phyloP scores from a whole-genome alignment of 1,139 yeast species.

The Geotrichum klebahnii region DNA sequence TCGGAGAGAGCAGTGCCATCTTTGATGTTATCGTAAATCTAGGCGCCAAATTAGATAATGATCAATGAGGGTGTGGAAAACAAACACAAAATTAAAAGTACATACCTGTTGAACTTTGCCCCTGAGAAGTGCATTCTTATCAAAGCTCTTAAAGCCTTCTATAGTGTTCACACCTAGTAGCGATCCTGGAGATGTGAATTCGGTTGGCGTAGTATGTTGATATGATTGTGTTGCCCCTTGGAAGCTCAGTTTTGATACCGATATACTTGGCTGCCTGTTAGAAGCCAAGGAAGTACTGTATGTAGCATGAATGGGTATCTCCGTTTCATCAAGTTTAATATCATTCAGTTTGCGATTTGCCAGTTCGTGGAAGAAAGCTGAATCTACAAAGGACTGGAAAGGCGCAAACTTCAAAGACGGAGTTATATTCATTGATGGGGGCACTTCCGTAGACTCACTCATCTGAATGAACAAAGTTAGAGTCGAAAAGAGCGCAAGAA shows the following conservation, averaged over 20 bases:
- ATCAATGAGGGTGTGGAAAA: neutral
- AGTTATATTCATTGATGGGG: too few relatives aligned
- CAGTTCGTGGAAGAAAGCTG: constrained; percentile 76
- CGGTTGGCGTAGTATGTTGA: constrained; percentile 3
- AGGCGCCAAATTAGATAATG: neutral
- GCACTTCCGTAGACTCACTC: too few relatives aligned
- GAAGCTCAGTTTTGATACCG: constrained; percentile 32
- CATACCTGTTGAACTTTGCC: constrained; percentile 43
- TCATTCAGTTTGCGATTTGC: constrained; percentile 63
- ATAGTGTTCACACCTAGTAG: constrained; percentile 71
- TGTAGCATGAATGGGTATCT: constrained; percentile 42
- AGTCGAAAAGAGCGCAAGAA: too few relatives aligned
- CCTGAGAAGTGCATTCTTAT: constrained; percentile 56
- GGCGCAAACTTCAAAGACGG: constrained; percentile 51
- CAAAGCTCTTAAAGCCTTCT: constrained; percentile 69
- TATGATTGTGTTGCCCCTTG: neutral
- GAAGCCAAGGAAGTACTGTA: constrained; percentile 46
- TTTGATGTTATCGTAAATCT: constrained; percentile 33
- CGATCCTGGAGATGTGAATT: constrained; percentile 37
- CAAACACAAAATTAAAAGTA: constrained; percentile 15
- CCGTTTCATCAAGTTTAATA: constrained; percentile 55
- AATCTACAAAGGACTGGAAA: constrained; percentile 70
- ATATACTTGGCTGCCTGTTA: constrained; percentile 26
- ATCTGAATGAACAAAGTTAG: too few relatives aligned
- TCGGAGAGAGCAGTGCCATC: constrained; percentile 38